These are phyloP conservation scores for Blastobotrys buckinghamii DNA, from an alignment of 1,139 yeast species.

Conservation along the genomic window DNA sequence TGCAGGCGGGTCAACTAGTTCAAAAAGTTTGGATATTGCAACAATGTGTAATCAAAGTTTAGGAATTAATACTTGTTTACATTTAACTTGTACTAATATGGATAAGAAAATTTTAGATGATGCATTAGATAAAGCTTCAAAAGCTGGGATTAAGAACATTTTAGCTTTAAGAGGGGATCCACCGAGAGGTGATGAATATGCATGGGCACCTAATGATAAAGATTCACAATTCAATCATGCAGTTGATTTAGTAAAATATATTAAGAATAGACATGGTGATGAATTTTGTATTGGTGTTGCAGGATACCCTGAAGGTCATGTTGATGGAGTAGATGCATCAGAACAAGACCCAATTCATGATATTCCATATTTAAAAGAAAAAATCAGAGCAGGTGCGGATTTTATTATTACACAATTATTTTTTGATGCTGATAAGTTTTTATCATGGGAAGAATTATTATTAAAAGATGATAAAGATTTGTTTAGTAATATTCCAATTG, in stretches of 20 bases:
- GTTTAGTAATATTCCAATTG: constrained; percentile 48
- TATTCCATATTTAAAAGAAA: constrained; percentile 70
- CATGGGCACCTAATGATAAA: constrained; percentile 38
- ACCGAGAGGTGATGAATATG: constrained; percentile 72
- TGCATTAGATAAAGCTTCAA: constrained; percentile 69
- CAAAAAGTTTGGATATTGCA: constrained; percentile 80
- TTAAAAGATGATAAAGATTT: constrained; percentile 41
- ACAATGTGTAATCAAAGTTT: constrained; percentile 67
- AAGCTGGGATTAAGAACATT: constrained; percentile 74
- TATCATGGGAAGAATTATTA: constrained; percentile 44
- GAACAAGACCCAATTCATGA: constrained; percentile 60
- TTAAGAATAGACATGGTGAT: constrained; percentile 60
- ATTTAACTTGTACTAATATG: constrained; percentile 93
- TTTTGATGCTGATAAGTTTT: constrained; percentile 55
- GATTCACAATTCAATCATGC: constrained; percentile 60
- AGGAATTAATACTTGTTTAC: constrained; percentile 83
- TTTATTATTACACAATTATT: constrained; percentile 87
- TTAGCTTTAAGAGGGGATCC: constrained; percentile 95
- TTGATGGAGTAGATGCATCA: constrained; percentile 56
- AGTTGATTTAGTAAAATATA: constrained; percentile 76
- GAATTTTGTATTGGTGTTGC: constrained; percentile 88
- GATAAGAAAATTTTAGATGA: constrained; percentile 68
- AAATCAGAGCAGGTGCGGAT: constrained; percentile 91
- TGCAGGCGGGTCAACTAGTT: constrained; percentile 93
- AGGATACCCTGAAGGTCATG: constrained; percentile 96